Evolutionary conservation across 768 basidiomycete genomes (phyloP).

Genomic region (Mycena galopus): DNA sequence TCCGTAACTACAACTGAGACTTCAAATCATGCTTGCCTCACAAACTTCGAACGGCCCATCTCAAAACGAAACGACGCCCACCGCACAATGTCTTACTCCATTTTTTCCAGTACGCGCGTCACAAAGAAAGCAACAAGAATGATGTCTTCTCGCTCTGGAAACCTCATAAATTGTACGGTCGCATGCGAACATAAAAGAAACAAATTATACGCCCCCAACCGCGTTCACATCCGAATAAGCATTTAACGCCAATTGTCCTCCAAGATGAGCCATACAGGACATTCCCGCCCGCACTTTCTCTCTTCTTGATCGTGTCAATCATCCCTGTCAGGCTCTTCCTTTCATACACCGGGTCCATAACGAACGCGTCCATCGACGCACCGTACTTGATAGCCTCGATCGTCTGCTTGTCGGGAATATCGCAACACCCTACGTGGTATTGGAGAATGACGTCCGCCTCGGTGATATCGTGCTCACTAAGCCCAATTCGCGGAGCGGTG

Average conservation of each 20-base stretch:
- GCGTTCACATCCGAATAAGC: constrained; percentile 39
- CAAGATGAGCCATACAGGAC: constrained; percentile 43
- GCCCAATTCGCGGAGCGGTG: constrained; percentile 37
- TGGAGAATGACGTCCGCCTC: constrained; percentile 40
- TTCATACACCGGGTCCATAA: constrained; percentile 44
- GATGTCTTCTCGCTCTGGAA: too few species aligned
- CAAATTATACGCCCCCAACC: constrained; percentile 3
- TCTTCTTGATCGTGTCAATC: constrained; percentile 37
- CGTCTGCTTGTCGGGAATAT: constrained; percentile 41
- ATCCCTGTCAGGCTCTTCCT: constrained; percentile 44
- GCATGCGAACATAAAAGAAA: too few species aligned
- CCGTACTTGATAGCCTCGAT: constrained; percentile 42
- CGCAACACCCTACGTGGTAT: constrained; percentile 41
- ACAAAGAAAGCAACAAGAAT: too few species aligned
- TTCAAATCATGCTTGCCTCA: too few species aligned
- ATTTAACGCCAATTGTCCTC: constrained; percentile 39
- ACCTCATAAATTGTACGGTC: too few species aligned
- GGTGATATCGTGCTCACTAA: constrained; percentile 34
- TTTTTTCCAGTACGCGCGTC: too few species aligned
- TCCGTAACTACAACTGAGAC: too few species aligned
- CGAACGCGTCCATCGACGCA: constrained; percentile 42
- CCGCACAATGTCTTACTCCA: too few species aligned
- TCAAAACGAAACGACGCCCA: too few species aligned
- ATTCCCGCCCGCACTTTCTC: constrained; percentile 34
- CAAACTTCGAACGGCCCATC: too few species aligned